Percentiles rank a stretch among this genome's conserved stretches.
These are phyloP conservation scores for Agrocybe praecox DNA, from an alignment of 768 basidiomycete species.

Conservation along the genomic window DNA sequence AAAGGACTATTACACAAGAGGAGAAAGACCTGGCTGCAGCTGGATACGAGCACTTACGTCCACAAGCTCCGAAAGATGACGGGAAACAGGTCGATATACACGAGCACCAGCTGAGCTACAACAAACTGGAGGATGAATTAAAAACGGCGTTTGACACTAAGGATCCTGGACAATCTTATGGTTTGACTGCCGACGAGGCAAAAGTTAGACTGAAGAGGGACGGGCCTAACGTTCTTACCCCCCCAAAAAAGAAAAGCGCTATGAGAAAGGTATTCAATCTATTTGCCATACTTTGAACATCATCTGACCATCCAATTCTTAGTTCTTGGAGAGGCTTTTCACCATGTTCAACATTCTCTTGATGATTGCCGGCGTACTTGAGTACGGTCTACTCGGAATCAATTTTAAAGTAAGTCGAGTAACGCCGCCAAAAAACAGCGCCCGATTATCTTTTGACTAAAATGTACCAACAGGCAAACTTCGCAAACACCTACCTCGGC, in stretches of 20 bases:
- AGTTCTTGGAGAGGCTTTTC: constrained; percentile 67
- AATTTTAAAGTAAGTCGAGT: constrained; percentile 49
- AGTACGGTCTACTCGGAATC: constrained; percentile 66
- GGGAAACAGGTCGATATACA: constrained; percentile 55
- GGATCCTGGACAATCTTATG: constrained; percentile 51
- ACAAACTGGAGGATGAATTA: constrained; percentile 40
- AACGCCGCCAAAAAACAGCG: constrained; percentile 1
- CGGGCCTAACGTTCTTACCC: constrained; percentile 66
- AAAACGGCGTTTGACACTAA: constrained; percentile 53
- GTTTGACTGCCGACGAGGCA: constrained; percentile 56
- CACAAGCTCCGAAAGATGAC: constrained; percentile 38
- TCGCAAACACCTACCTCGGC: constrained; percentile 69
- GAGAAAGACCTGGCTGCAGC: constrained; percentile 67
- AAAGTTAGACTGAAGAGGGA: constrained; percentile 53
- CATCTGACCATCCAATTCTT: constrained; percentile 5
- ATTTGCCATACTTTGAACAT: neutral
- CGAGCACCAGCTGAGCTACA: constrained; percentile 53
- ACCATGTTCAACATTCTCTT: constrained; percentile 71
- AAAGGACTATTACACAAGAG: constrained; percentile 64
- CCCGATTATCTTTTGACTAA: neutral
- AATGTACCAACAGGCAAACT: constrained; percentile 44
- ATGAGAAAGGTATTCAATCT: constrained; percentile 52
- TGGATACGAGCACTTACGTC: constrained; percentile 64
- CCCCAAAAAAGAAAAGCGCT: constrained; percentile 68
- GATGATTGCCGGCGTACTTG: constrained; percentile 65